These are phyloP conservation scores for Candida ulmi DNA, from an alignment of 805 yeast species.

Conservation along the genomic window DNA sequence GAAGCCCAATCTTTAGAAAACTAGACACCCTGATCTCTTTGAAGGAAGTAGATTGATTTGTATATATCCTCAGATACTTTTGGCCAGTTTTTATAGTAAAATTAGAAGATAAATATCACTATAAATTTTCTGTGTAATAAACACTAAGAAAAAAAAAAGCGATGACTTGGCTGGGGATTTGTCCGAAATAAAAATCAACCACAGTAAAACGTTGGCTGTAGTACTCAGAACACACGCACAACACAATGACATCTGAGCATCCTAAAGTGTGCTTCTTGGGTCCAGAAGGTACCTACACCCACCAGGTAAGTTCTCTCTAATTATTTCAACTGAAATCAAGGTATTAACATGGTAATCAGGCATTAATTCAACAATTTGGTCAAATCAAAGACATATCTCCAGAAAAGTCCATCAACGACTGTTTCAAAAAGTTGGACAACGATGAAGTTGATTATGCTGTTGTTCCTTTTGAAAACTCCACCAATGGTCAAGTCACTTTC, in stretches of 20 bases:
- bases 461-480: conserved; percentile 90
- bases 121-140: background rate
- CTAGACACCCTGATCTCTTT: conserved; percentile 6
- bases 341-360: conserved; percentile 24
- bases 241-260: background rate
- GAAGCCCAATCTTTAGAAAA: conserved; percentile 70
- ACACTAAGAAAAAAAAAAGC: too few species aligned
- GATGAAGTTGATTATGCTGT: conserved; percentile 59
- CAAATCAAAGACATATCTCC: conserved; percentile 20
- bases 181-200: too few species aligned
- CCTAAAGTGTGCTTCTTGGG: conserved; percentile 71
- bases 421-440: conserved; percentile 49
- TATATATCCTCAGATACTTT: too few species aligned
- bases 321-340: background rate
- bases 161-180: too few species aligned
- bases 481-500: conserved; percentile 88
- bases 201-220: too few species aligned
- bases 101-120: too few species aligned
- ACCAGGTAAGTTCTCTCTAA: conserved; percentile 46
- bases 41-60: too few species aligned
- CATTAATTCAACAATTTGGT: conserved; percentile 52
- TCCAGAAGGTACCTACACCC: conserved; percentile 90
- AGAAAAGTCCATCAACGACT: conserved; percentile 28
- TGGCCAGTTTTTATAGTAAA: too few species aligned
- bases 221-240: too few species aligned